A percentile compares a stretch with the other conserved stretches of the same genome.
Evolutionary conservation across 768 basidiomycete genomes (phyloP).

Genomic region (Sistotremastrum suecicum): DNA sequence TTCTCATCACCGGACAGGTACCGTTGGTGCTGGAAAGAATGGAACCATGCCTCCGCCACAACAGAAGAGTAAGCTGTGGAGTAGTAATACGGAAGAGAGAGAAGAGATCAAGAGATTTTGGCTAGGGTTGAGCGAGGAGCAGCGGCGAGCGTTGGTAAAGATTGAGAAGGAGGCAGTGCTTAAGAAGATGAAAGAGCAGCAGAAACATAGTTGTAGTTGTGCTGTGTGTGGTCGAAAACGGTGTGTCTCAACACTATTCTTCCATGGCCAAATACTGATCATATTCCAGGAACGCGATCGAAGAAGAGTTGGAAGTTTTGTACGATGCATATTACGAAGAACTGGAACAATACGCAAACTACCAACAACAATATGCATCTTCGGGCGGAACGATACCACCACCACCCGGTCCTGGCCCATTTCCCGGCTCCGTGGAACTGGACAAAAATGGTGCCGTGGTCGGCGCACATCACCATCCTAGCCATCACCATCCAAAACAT

Average conservation of each 20-base stretch:
- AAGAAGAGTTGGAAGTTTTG: conserved; percentile 98
- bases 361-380: conserved; percentile 89
- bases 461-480: conserved; percentile 12
- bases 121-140: conserved; percentile 84
- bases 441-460: conserved; percentile 79
- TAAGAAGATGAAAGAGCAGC: conserved; percentile 99
- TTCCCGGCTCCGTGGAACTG: conserved; percentile 94
- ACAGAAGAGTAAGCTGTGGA: conserved; percentile 82
- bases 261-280: neutral
- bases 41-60: conserved; percentile 21
- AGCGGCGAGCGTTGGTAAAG: conserved; percentile 84
- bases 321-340: conserved; percentile 99
- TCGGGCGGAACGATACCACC: conserved; percentile 83
- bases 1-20: conserved; percentile 33
- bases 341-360: conserved; percentile 97
- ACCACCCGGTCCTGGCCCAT: conserved; percentile 92
- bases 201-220: conserved; percentile 91
- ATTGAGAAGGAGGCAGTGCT: conserved; percentile 97
- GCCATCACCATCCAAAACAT: conserved; percentile 10
- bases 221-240: conserved; percentile 96
- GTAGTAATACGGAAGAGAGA: conserved; percentile 83
- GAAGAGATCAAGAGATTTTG: conserved; percentile 98
- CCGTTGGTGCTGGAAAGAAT: conserved; percentile 17
- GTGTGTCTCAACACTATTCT: conserved; percentile 30
- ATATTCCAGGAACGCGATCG: conserved; percentile 74